phyloP scores from a whole-genome alignment of 108 stramenopile genomes.

The Asterionellopsis glacialis region DNA sequence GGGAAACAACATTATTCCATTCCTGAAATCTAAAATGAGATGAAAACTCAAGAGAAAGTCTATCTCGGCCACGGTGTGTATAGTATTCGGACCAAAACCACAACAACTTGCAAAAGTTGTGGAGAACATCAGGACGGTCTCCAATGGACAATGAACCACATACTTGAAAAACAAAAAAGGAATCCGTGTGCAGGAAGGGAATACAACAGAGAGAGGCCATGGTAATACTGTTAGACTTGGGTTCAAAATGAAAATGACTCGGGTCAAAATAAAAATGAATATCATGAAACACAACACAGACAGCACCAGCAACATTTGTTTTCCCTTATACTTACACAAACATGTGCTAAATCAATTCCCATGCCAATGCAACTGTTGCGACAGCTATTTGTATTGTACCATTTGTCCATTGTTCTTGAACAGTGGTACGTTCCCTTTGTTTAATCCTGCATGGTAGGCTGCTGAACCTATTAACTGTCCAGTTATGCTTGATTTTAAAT shows the following conservation, averaged over 20 bases:
- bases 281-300: no score
- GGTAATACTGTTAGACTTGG: no score
- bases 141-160: conserved; percentile 57
- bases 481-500: background rate
- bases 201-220: no score
- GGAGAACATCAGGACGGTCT: conserved; percentile 35
- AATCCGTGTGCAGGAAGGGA: no score
- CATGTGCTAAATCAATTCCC: conserved; percentile 85
- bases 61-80: conserved; percentile 77
- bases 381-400: conserved; percentile 54
- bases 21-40: conserved; percentile 78
- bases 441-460: conserved; percentile 62
- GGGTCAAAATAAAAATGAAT: no score
- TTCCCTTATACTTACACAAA: conserved; percentile 38
- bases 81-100: conserved; percentile 91
- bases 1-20: conserved; percentile 62
- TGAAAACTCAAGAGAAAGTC: conserved; percentile 81
- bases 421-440: conserved; percentile 49
- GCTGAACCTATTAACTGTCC: conserved; percentile 16
- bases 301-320: no score
- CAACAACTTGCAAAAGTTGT: conserved; percentile 72
- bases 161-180: conserved; percentile 13
- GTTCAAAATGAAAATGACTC: no score
- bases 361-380: conserved; percentile 76
- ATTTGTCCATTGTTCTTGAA: conserved; percentile 56